These are phyloP conservation scores for Tilletia setariae DNA, from an alignment of 1,284 basidiomycete genomes.

Conservation along the genomic window DNA sequence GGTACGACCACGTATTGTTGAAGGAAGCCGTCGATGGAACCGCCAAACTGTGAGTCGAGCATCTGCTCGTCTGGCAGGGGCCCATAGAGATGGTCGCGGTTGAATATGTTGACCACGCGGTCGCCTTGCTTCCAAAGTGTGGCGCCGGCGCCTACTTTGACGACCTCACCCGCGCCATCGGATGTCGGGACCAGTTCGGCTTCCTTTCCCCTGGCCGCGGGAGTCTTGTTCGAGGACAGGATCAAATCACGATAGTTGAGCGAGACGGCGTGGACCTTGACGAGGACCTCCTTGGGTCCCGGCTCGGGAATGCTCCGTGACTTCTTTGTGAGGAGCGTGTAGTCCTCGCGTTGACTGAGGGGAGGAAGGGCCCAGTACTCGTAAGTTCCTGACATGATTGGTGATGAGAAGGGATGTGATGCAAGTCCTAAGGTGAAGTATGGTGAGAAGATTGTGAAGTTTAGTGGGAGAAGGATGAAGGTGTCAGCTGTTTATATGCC, in stretches of 20 bases:
- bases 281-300: slow-evolving; percentile 40
- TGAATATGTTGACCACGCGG: slow-evolving; percentile 58
- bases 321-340: slow-evolving; percentile 26
- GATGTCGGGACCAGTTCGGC: slow-evolving; percentile 60
- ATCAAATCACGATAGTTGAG: slow-evolving; percentile 54
- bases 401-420: too few species aligned
- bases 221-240: slow-evolving; percentile 27
- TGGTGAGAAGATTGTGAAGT: too few species aligned
- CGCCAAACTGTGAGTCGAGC: slow-evolving; percentile 59
- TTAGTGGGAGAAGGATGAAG: too few species aligned
- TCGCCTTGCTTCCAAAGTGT: slow-evolving; percentile 62
- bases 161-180: slow-evolving; percentile 65
- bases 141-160: slow-evolving; percentile 63
- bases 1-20: slow-evolving; percentile 59
- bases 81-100: slow-evolving; percentile 50
- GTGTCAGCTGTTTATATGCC: too few species aligned
- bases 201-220: slow-evolving; percentile 32
- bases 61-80: slow-evolving; percentile 43
- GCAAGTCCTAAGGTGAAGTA: too few species aligned
- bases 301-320: slow-evolving; percentile 35
- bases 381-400: background rate
- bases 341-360: slow-evolving; percentile 26
- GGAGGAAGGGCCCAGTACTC: background rate
- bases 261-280: slow-evolving; percentile 54
- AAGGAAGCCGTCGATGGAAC: slow-evolving; percentile 61